These are phyloP conservation scores for Komagataella populi DNA, from an alignment of 805 yeast species.

Conservation along the genomic window DNA sequence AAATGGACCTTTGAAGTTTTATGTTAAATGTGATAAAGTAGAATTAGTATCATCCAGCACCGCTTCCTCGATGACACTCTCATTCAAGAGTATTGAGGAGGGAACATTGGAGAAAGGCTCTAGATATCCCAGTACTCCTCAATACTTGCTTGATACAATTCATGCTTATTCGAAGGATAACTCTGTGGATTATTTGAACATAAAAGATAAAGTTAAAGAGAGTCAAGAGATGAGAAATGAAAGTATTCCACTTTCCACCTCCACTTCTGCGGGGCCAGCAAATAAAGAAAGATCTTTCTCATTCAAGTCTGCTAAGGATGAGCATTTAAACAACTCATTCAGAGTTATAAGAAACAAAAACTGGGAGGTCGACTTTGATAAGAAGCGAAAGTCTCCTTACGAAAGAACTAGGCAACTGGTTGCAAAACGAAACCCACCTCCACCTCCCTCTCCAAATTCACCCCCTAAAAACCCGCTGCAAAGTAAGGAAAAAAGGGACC, in stretches of 20 bases:
- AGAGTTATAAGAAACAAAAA: constrained; percentile 54
- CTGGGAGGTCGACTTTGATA: constrained; percentile 71
- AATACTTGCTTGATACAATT: constrained; percentile 35
- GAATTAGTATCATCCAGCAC: constrained; percentile 17
- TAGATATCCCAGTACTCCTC: constrained; percentile 54
- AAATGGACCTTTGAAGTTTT: constrained; percentile 11
- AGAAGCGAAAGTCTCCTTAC: constrained; percentile 65
- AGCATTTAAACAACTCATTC: constrained; percentile 28
- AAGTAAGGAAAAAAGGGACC: constrained; percentile 11
- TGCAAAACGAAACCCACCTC: constrained; percentile 62
- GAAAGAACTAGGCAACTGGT: constrained; percentile 39
- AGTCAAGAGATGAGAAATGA: constrained; percentile 1
- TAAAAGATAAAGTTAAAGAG: constrained; percentile 26
- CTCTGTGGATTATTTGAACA: constrained; percentile 38
- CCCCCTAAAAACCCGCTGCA: background rate
- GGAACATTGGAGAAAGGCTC: constrained; percentile 11
- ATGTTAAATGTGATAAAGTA: constrained; percentile 6
- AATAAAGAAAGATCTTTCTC: background rate
- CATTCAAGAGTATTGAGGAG: constrained; percentile 31
- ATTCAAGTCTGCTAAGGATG: background rate
- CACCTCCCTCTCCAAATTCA: constrained; percentile 32
- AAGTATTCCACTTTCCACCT: background rate
- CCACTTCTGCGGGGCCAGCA: background rate
- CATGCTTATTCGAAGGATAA: constrained; percentile 14
- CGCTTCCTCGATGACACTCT: constrained; percentile 40